Conservation (phyloP, 1,284 basidiomycete genomes). For the Cryptococcus sp. region DNA sequence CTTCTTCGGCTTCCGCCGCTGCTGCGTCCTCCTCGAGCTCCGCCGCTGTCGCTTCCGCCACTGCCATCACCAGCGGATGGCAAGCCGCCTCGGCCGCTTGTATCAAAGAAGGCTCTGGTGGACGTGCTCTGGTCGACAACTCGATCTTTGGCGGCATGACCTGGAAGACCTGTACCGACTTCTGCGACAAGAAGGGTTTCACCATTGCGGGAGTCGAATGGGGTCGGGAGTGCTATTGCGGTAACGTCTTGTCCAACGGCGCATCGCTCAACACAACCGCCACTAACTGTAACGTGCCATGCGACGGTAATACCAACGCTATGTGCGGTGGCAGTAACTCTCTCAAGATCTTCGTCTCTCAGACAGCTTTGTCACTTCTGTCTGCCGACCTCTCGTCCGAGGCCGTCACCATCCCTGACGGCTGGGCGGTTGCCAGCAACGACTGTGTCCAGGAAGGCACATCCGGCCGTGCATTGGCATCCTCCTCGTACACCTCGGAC, state of each 20-base stretch:
- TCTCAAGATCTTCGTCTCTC: conserved; percentile 16
- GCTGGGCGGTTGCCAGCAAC: conserved; percentile 23
- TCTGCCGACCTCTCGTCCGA: conserved; percentile 12
- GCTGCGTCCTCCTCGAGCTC: conserved; percentile 6
- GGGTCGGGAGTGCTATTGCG: conserved; percentile 37
- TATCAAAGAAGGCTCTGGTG: conserved; percentile 9
- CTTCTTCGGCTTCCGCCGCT: conserved; percentile 1
- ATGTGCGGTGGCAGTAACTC: conserved; percentile 27
- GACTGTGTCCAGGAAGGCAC: conserved; percentile 22
- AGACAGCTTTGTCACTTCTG: conserved; percentile 13
- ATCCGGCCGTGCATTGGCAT: conserved; percentile 28
- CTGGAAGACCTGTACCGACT: conserved; percentile 22
- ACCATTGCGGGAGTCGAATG: conserved; percentile 36
- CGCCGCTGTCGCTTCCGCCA: conserved; percentile 1
- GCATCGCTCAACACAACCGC: conserved; percentile 16
- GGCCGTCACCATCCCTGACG: conserved; percentile 19
- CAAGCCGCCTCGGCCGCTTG: conserved; percentile 1
- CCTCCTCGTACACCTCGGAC: conserved; percentile 14
- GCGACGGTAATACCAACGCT: conserved; percentile 23
- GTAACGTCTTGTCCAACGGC: conserved; percentile 18
- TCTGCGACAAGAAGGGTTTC: conserved; percentile 31
- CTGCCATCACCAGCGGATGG: conserved; percentile 5
- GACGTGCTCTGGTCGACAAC: conserved; percentile 3
- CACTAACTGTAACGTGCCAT: conserved; percentile 23
- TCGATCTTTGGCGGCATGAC: conserved; percentile 19